Evolutionary conservation across 176 grass and related monocot genomes (phyloP).

Genomic region (Hordeum vulgare): MorexV3_pseudomolecules_assembly NC_058522.1:488253813-488254312

Average conservation of each 20-base stretch:
- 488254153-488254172: background rate
- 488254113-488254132: background rate
- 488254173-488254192: conserved; percentile 9
- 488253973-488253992: background rate
- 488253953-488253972: background rate
- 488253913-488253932: no score
- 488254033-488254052: conserved; percentile 14
- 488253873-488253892: background rate
- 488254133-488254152: conserved; percentile 8
- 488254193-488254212: conserved; percentile 15
- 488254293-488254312: background rate
- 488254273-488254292: background rate
- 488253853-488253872: background rate
- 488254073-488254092: background rate
- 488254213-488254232: background rate
- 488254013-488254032: background rate
- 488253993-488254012: background rate
- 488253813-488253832: background rate
- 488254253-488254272: background rate
- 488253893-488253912: no score
- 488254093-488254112: conserved; percentile 16
- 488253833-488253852: conserved; percentile 7
- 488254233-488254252: conserved; percentile 15
- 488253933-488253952: background rate
- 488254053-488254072: conserved; percentile 30